These are phyloP conservation scores for Clausena lansium DNA, from an alignment of 345 rosid species.

Conservation along the genomic window DNA sequence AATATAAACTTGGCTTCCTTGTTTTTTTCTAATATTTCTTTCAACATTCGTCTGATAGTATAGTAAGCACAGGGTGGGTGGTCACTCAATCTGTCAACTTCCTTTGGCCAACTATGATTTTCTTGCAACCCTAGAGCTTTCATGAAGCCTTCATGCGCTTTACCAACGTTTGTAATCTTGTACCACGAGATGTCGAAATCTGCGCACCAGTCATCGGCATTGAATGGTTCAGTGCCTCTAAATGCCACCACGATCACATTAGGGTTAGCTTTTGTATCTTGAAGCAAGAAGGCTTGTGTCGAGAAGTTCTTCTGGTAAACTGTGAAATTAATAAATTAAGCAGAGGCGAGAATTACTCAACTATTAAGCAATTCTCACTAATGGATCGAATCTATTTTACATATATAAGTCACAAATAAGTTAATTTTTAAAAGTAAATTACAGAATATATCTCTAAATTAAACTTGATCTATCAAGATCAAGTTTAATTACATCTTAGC, in stretches of 20 bases:
- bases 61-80: conserved; percentile 39
- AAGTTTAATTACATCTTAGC: neutral
- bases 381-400: neutral
- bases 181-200: conserved; percentile 64
- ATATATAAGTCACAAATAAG: neutral
- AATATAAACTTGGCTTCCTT: conserved; percentile 37
- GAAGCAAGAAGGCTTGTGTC: conserved; percentile 51
- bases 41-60: conserved; percentile 29
- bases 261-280: conserved; percentile 40
- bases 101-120: conserved; percentile 38
- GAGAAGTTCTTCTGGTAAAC: conserved; percentile 31
- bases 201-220: conserved; percentile 44
- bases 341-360: neutral
- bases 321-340: conserved; percentile 6
- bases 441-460: neutral
- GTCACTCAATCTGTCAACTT: conserved; percentile 17
- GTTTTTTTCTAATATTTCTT: conserved; percentile 29
- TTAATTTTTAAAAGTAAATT: too few relatives aligned
- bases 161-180: conserved; percentile 41
- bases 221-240: conserved; percentile 62
- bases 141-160: conserved; percentile 59
- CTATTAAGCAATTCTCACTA: neutral
- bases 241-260: conserved; percentile 52
- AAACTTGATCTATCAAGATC: neutral
- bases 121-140: conserved; percentile 57